Conservation (phyloP, 106 monocot species). For the Phalaenopsis equestris region DNA sequence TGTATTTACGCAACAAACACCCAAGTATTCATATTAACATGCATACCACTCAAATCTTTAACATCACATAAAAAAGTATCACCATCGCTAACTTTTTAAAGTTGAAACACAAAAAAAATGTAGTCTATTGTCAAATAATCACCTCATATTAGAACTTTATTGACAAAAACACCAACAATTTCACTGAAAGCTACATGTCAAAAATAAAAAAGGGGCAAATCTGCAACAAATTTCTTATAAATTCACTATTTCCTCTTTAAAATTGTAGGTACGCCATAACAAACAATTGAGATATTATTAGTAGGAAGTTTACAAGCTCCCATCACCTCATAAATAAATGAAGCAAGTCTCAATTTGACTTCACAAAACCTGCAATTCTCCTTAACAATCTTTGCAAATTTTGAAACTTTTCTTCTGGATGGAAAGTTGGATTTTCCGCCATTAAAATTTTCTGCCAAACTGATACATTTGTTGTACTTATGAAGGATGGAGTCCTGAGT, state of each 20-base stretch:
- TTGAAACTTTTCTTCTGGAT: slow-evolving; percentile 14
- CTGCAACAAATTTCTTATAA: neutral
- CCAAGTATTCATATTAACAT: too few species aligned
- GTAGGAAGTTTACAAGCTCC: slow-evolving; percentile 53
- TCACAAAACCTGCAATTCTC: slow-evolving; percentile 15
- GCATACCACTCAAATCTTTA: too few species aligned
- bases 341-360: slow-evolving; percentile 34
- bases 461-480: slow-evolving; percentile 5
- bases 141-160: too few species aligned
- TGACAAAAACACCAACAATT: too few species aligned
- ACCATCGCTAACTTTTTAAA: too few species aligned
- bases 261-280: slow-evolving; percentile 87
- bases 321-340: slow-evolving; percentile 60
- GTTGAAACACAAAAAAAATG: too few species aligned
- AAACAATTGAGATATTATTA: slow-evolving; percentile 86
- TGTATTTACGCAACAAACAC: too few species aligned
- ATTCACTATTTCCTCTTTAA: slow-evolving; percentile 26
- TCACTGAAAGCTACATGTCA: too few species aligned
- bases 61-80: too few species aligned
- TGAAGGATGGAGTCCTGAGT: slow-evolving; percentile 16
- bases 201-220: too few species aligned
- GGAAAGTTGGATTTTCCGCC: neutral
- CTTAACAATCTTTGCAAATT: slow-evolving; percentile 13
- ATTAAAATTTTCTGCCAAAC: slow-evolving; percentile 11
- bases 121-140: too few species aligned